phyloP scores from a whole-genome alignment of 2,329 filamentous ascomycete genomes.

The Rasamsonia emersonii region DNA sequence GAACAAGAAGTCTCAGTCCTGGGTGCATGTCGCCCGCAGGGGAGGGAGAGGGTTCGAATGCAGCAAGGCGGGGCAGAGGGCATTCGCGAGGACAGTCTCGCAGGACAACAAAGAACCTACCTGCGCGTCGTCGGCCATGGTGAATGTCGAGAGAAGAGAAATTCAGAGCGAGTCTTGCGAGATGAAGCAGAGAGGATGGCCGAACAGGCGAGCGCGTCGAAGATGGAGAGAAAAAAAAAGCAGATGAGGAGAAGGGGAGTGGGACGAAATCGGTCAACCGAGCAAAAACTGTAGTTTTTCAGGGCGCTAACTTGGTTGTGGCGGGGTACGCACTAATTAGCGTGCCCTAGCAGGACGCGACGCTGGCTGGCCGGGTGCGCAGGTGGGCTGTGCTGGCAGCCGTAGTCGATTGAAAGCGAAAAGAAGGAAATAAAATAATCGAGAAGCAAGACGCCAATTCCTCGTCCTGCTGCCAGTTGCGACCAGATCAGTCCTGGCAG shows the following conservation, averaged over 20 bases:
- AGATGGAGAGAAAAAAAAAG: conserved; percentile 15
- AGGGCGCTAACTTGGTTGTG: conserved; percentile 20
- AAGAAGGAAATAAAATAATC: too few relatives aligned
- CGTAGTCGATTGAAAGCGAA: too few relatives aligned
- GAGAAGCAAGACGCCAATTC: too few relatives aligned
- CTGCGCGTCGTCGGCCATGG: conserved; percentile 60
- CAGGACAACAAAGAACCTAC: conserved; percentile 36
- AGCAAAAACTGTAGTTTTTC: conserved; percentile 13
- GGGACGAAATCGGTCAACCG: conserved; percentile 6
- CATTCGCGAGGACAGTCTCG: not conserved
- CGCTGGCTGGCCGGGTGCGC: too few relatives aligned
- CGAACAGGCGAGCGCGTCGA: conserved; percentile 13
- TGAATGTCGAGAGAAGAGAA: conserved; percentile 32
- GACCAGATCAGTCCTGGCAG: too few relatives aligned
- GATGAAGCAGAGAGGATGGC: conserved; percentile 11
- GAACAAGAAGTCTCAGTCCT: not conserved
- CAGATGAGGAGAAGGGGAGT: conserved; percentile 9
- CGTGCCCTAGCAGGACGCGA: too few relatives aligned
- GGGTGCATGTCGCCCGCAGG: not conserved
- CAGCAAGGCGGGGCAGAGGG: conserved; percentile 2
- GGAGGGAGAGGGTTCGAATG: not conserved
- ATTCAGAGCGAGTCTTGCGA: conserved; percentile 2
- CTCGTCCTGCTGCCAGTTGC: too few relatives aligned
- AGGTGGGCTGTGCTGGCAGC: too few relatives aligned
- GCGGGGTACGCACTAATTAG: conserved; percentile 23